Evolutionary conservation across 176 grass and related monocot genomes (phyloP), one percentile per base, ranked within the genome.

Genomic region (Oryza meridionalis): DNA sequence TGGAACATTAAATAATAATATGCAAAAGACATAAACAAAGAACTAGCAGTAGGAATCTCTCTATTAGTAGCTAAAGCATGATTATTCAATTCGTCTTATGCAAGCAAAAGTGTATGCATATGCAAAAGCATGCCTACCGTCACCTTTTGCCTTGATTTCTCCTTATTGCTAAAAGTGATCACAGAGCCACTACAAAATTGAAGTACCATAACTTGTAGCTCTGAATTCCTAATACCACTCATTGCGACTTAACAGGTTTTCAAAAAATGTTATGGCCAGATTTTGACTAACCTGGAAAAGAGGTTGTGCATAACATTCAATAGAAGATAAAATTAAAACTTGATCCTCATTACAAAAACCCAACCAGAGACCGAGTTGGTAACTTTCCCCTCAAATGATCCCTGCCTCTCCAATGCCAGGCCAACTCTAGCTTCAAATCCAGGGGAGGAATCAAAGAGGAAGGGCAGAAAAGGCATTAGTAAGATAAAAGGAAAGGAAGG

Each of bases 401-500:
- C 74, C 73, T 82, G 58, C 74, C 38, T n/a, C 68, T 82, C 76
- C 69, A 73, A 67, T 80, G 67, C 35, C 22, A 58, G 70, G 67
- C 45, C 70, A 87, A 40, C 85, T 66, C 77, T 81, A 77, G 61
- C 89, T 91, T 88, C 65, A 76, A 65, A 70, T 44, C 44, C 58
- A 85, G 89, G 81, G 22, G 25, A 81, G 55, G 89, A 81, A 91
- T 91, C 85, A 25, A 55, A 76, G 3, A 75, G 72, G 16, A 77
- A 29, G 81, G 43, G 77, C 77, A 67, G 80, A 91, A 81, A 59
- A 46, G 71, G 83, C 44, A 59, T 70, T 58, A 45, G 35, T 29
- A 47, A 71, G 43, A 72, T 77, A 69, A 73, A 84, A 55, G 70
- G 49, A 45, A 88, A 78, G 90, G 58, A 94, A 94, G 84, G 89